A percentile compares a stretch with the other conserved stretches of the same genome.
Evolutionary conservation across 1,284 basidiomycete genomes (phyloP).

Genomic region (Rhodofomes roseus): DNA sequence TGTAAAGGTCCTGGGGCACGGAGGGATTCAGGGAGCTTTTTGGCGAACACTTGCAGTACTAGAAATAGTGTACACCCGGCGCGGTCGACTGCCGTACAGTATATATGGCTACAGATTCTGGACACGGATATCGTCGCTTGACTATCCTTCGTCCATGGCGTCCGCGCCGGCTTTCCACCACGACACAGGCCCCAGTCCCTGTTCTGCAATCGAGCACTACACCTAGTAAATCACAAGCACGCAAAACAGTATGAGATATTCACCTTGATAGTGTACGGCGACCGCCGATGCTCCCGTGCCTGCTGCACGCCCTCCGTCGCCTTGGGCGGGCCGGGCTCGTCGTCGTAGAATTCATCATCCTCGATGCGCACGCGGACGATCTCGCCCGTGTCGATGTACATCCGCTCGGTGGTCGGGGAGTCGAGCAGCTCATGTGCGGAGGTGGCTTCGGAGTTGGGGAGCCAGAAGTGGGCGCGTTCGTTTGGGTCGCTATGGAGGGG

Average conservation of each 20-base stretch:
- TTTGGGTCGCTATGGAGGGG: conserved; percentile 73
- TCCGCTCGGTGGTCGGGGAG: conserved; percentile 62
- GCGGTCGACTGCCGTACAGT: background rate
- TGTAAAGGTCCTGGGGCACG: background rate
- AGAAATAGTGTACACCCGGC: background rate
- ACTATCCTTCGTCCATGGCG: conserved; percentile 33
- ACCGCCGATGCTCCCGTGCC: conserved; percentile 48
- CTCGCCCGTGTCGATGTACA: conserved; percentile 86
- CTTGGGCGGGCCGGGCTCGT: conserved; percentile 84
- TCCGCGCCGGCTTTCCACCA: conserved; percentile 66
- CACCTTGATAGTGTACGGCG: conserved; percentile 77
- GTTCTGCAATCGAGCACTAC: conserved; percentile 86
- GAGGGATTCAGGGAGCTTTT: too few relatives aligned
- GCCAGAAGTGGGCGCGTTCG: conserved; percentile 82
- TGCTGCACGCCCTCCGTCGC: conserved; percentile 62
- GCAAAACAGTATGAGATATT: conserved; percentile 27
- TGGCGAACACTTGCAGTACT: too few relatives aligned
- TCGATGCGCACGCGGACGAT: conserved; percentile 87
- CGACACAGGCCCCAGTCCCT: conserved; percentile 75
- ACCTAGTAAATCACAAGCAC: background rate
- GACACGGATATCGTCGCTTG: background rate
- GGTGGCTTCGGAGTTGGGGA: conserved; percentile 56
- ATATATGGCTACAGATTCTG: background rate
- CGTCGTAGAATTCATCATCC: conserved; percentile 85
- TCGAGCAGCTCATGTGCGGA: conserved; percentile 65